Evolutionary conservation across 2,329 filamentous ascomycete genomes (phyloP), one percentile per base, ranked within the genome.

Genomic region (Plenodomus tracheiphilus): DNA sequence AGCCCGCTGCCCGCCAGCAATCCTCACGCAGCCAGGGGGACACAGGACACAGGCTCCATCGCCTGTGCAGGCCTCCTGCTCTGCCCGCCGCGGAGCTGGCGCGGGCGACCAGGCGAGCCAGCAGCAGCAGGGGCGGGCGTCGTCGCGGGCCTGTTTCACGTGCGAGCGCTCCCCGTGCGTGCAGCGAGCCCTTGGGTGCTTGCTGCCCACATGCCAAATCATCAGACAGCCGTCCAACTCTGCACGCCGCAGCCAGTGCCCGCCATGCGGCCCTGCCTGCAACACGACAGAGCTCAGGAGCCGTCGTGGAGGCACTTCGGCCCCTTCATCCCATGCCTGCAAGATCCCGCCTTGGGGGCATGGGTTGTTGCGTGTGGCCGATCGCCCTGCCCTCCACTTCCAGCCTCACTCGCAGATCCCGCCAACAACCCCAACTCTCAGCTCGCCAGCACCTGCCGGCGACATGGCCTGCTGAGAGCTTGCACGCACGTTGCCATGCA

Each of bases 361-460:
- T 48, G 55, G 58, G 54, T 58, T 30, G 17, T 43, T 47, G 54
- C 63, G 54, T 56, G 47, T 54, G 58, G 64, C 50, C 58, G 66
- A 69, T 68, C 65, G 51, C 46, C 54, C 43, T 59, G 28, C 56
- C 47, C 46, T 59, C 57, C 55, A 60, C 62, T 42, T 47, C 55
- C 61, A 68, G 67, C 68, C 68, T 71, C 67, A 69, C 62, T 68
- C 54, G 69, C 58, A 58, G 65, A 70, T 70, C 66, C 62, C 57
- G 53, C 53, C 53, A 53, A 53, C 39, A 11, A 32, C 28, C 28
- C 15, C 28, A 32, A 11, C 8, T 32, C 6, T 32, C 13, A 32
- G 28, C 15, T 32, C 9, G 28, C 7, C 28, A 32, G 4, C 6
- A 32, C 28, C 9, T n/a, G n/a, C n/a, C n/a, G n/a, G n/a, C n/a